Evolutionary conservation across 305 asterid genomes (phyloP).

Genomic region (Striga hermonthica): DNA sequence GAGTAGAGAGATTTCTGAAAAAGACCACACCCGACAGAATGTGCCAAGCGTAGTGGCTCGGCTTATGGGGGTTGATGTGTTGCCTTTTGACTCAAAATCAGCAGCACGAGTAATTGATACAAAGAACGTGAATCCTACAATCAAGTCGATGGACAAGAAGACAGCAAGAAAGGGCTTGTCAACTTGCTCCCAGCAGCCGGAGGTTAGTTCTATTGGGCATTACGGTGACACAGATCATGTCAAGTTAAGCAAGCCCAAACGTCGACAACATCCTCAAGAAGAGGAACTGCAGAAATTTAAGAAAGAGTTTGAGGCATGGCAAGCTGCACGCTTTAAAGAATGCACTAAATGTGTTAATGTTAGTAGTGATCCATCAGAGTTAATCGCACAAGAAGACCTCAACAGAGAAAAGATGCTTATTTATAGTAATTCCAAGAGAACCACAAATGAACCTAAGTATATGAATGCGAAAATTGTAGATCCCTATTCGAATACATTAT

Average conservation of each 20-base stretch:
- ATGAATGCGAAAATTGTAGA: constrained; percentile 22
- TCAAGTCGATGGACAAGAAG: constrained; percentile 35
- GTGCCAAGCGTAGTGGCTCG: constrained; percentile 92
- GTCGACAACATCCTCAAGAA: constrained; percentile 95
- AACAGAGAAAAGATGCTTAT: constrained; percentile 67
- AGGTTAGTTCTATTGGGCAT: constrained; percentile 38
- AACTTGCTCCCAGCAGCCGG: constrained; percentile 41
- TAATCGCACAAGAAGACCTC: constrained; percentile 77
- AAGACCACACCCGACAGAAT: constrained; percentile 46
- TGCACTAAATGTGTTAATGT: constrained; percentile 51
- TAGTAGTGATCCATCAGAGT: constrained; percentile 54
- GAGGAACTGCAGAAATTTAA: constrained; percentile 88
- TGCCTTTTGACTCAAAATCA: constrained; percentile 58
- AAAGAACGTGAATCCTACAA: constrained; percentile 36
- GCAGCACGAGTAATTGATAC: constrained; percentile 33
- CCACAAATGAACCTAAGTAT: constrained; percentile 33
- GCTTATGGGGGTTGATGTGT: constrained; percentile 87
- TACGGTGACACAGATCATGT: constrained; percentile 34
- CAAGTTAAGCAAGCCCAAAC: constrained; percentile 51
- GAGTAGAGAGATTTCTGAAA: constrained; percentile 58
- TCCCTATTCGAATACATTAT: constrained; percentile 34
- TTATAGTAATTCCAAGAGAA: constrained; percentile 49
- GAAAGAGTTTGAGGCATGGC: constrained; percentile 95
- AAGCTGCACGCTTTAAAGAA: constrained; percentile 63
- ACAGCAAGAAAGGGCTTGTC: constrained; percentile 40